Percentiles rank a stretch among this genome's conserved stretches.
phyloP scores from a whole-genome alignment of 2,329 filamentous ascomycete species.

The Eutypa lata region DNA sequence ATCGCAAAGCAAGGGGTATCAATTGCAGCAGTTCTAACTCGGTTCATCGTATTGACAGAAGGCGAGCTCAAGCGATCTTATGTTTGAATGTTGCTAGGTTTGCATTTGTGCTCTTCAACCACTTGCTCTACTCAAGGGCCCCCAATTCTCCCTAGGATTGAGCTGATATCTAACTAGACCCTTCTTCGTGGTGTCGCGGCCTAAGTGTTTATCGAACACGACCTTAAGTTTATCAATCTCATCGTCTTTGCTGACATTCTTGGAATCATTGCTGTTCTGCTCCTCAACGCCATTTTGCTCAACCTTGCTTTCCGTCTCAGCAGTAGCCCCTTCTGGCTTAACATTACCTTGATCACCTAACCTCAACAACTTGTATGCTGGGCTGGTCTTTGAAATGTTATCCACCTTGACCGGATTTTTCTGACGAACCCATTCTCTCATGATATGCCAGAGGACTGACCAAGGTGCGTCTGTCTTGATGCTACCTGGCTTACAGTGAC shows the following conservation, averaged over 20 bases:
- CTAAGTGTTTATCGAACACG: conserved; percentile 76
- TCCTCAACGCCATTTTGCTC: conserved; percentile 17
- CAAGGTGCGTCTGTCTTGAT: conserved; percentile 94
- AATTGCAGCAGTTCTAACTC: conserved; percentile 13
- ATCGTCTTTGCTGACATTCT: conserved; percentile 20
- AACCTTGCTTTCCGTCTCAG: conserved; percentile 10
- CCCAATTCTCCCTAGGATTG: conserved; percentile 92
- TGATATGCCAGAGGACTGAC: conserved; percentile 85
- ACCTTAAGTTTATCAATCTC: conserved; percentile 37
- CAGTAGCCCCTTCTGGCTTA: conserved; percentile 30
- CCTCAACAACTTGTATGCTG: conserved; percentile 68
- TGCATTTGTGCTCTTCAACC: conserved; percentile 51
- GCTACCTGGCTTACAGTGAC: conserved; percentile 84
- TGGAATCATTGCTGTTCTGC: conserved; percentile 28
- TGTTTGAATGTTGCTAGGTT: conserved; percentile 26
- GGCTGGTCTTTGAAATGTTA: conserved; percentile 64
- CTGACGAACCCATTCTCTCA: conserved; percentile 87
- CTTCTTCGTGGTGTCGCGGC: conserved; percentile 63
- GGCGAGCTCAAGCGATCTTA: background rate
- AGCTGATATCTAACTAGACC: conserved; percentile 82
- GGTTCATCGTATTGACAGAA: conserved; percentile 6
- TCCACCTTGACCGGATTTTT: conserved; percentile 73
- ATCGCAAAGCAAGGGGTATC: conserved; percentile 24
- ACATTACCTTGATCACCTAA: conserved; percentile 22
- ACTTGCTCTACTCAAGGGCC: conserved; percentile 66